Base-by-base conservation (phyloP, 768 basidiomycete genomes). In the Mycena galopus region DNA sequence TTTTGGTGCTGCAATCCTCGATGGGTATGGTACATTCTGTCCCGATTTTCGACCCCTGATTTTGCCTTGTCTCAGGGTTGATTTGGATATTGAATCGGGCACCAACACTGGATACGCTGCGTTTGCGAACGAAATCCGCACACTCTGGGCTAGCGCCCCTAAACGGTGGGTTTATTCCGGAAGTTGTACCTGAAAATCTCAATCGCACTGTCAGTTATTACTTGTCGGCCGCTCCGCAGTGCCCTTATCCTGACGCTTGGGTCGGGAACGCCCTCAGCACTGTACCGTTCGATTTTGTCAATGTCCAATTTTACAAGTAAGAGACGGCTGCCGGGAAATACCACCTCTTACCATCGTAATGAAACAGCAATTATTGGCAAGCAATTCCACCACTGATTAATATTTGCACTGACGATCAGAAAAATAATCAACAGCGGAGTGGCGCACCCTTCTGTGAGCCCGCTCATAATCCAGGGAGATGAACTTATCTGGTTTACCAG, bases 401-500 rank as follows among this genome's bases (percentile, higher is more conserved):
- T 53, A 27, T 53, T 29, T 53, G 23, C 25, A 29, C 51, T 53
- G 25, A 53, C 51, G 7, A 53, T 53, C 4, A 53, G 23, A 53
- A 53, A 53, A 44, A 44, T 44, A 44, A 27, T 27, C 3, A 53
- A 53, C 51, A 53, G 51, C 51, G 51, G 51, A 4, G 7, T 53
- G 51, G 29, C 27, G 25, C 51, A 25, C 29, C 5, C 25, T 16
- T 19, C 51, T 29, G 51, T 53, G 51, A 5, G 51, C 25, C 51
- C 51, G 12, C 25, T 29, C 17, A 11, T 27, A 27, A 5, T 53
- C 51, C 51, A 14, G 51, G 51, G 27, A 53, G 17, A 29, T 53
- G 25, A 53, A 29, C 51, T 53, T 25, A 53, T 23, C 27, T 53
- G 51, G n/a, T 57, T 56, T 33, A 81, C 47, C 57, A 86, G 87